Percentiles rank a stretch among this genome's conserved stretches.
These are phyloP conservation scores for Albatrellus ellisii DNA, from an alignment of 768 basidiomycete species.

Conservation along the genomic window DNA sequence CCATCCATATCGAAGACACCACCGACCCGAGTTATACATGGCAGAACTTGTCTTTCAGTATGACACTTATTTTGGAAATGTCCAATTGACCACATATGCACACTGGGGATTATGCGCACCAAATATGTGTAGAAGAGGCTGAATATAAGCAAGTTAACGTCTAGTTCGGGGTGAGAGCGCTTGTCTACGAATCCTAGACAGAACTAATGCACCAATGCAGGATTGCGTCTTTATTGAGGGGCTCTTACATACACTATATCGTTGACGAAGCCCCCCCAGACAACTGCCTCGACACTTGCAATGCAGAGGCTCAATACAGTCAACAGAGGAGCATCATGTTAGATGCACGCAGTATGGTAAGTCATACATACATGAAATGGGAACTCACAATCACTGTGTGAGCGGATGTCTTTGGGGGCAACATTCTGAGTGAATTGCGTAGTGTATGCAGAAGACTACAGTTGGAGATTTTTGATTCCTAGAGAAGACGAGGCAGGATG, in stretches of 20 bases:
- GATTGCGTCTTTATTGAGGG: not conserved
- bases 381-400: conserved; percentile 36
- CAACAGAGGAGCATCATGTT: conserved; percentile 36
- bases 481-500: no score
- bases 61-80: conserved; percentile 25
- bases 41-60: not conserved
- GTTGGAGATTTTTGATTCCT: conserved; percentile 20
- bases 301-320: conserved; percentile 35
- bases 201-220: no score
- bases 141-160: conserved; percentile 35
- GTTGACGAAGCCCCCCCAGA: conserved; percentile 32
- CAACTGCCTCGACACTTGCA: conserved; percentile 40
- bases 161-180: conserved; percentile 28
- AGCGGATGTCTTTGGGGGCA: conserved; percentile 34
- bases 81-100: conserved; percentile 27
- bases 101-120: conserved; percentile 28
- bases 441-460: conserved; percentile 30
- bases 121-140: conserved; percentile 31
- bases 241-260: conserved; percentile 28
- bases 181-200: no score
- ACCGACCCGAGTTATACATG: no score
- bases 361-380: not conserved
- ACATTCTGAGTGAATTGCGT: conserved; percentile 35
- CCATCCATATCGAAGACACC: conserved; percentile 40
- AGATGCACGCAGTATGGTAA: conserved; percentile 21